A percentile compares a stretch with the other conserved stretches of the same genome.
phyloP scores from a whole-genome alignment of 2,329 filamentous ascomycete genomes.

The Neofusicoccum kwambonambiense region DNA sequence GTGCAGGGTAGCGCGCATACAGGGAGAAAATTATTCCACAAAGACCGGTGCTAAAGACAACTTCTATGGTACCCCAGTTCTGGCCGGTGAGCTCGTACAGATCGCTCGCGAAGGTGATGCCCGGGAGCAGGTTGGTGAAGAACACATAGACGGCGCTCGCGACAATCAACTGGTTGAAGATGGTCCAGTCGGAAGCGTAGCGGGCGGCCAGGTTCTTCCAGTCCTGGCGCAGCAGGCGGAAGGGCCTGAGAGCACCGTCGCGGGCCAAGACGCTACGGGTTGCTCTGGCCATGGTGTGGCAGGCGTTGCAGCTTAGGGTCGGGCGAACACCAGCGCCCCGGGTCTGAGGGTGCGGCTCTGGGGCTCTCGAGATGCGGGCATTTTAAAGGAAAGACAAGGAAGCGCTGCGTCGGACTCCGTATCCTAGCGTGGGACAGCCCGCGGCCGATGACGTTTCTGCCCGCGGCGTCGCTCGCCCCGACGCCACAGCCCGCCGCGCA shows the following conservation, averaged over 20 bases:
- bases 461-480: background rate
- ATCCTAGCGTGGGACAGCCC: background rate
- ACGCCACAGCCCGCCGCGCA: background rate
- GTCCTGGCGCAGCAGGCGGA: conserved; percentile 34
- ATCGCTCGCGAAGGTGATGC: conserved; percentile 67
- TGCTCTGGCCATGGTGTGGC: conserved; percentile 3
- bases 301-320: background rate
- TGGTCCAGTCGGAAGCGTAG: conserved; percentile 35
- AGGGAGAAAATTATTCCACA: conserved; percentile 63
- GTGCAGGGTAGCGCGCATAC: conserved; percentile 37
- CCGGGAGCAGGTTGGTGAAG: conserved; percentile 65
- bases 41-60: conserved; percentile 64
- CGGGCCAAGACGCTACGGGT: conserved; percentile 20
- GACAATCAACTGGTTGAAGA: conserved; percentile 64
- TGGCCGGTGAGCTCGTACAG: conserved; percentile 61
- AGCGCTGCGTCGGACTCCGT: too few relatives aligned
- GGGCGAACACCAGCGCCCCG: background rate
- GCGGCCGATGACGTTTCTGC: background rate
- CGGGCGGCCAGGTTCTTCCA: conserved; percentile 27
- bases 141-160: conserved; percentile 66
- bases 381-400: background rate
- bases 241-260: conserved; percentile 30
- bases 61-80: conserved; percentile 66
- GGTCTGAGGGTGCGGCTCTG: background rate
- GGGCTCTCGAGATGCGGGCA: background rate